Base-by-base conservation (phyloP, 2,329 filamentous ascomycete species). In the Shiraia bambusicola region DNA sequence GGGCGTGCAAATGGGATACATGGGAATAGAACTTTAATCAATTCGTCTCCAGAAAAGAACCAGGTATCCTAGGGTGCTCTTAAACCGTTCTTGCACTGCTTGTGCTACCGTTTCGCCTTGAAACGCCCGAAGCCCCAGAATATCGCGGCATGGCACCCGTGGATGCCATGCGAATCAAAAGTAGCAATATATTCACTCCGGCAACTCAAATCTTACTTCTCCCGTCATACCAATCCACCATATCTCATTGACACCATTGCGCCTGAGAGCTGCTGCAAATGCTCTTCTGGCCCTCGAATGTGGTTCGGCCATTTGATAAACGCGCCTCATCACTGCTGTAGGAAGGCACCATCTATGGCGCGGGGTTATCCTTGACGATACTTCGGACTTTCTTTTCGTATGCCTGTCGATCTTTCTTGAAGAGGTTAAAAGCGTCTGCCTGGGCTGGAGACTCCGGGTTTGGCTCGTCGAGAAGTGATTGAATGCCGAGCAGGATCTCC, bases 361-460 rank as follows among this genome's bases (percentile, higher is more conserved):
- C 84, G 11, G 87, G 88, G 69, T 97, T 95, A 54, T 96, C 90
- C 59, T 82, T 86, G 42, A 98, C 93, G 14, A 95, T 84, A 46
- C 87, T 83, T 64, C 82, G 84, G 49, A 98, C 84, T 51, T 91
- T 87, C 69, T 84, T 86, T 72, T 97, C 91, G 63, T 98, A 98
- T 42, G 92, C 90, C 13, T 71, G 72, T 30, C 83, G 79, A 63
- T 98, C 92, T 67, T 90, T 90, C 77, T 95, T 96, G 70, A 89
- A 97, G 9, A 98, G 77, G 61, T 95, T 95, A 74, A 97, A 98
- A 1, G 93, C 94, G 57, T 98, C 93, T 2, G 93, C 92, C 70
- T 98, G 93, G 0, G 93, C 93, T 0, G 93, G 93, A 1, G 90
- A 95, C 36, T 98, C 93, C 3, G 92, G 93, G 66, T 98, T 98